phyloP scores from a whole-genome alignment of 768 basidiomycete genomes.

The Hydnomerulius pinastri region DNA sequence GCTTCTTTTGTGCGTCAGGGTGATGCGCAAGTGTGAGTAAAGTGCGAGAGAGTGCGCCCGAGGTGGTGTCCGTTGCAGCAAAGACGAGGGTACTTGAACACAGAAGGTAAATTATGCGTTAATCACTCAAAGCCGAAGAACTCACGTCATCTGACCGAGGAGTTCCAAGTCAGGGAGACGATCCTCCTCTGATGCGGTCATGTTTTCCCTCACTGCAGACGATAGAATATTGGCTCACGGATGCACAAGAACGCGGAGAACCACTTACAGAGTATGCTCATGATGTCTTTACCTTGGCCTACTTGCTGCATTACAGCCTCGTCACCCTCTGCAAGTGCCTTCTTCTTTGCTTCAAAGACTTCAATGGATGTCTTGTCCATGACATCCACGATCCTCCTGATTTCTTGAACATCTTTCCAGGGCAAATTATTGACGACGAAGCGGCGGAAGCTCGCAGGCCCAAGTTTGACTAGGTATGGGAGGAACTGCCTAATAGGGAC shows the following conservation, averaged over 20 bases:
- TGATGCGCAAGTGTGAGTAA: slow-evolving; percentile 34
- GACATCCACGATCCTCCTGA: slow-evolving; percentile 21
- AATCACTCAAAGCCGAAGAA: no score
- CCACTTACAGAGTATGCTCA: slow-evolving; percentile 41
- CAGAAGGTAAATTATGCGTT: no score
- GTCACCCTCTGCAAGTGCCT: slow-evolving; percentile 18
- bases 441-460: background rate
- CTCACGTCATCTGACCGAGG: slow-evolving; percentile 42
- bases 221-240: background rate
- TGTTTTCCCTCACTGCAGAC: slow-evolving; percentile 37
- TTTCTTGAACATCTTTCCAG: background rate
- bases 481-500: slow-evolving; percentile 37
- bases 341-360: slow-evolving; percentile 35
- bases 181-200: slow-evolving; percentile 29
- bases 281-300: slow-evolving; percentile 34
- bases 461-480: slow-evolving; percentile 19
- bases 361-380: slow-evolving; percentile 31
- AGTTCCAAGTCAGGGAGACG: slow-evolving; percentile 37
- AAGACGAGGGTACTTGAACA: slow-evolving; percentile 38
- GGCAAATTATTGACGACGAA: background rate
- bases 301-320: slow-evolving; percentile 3
- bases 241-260: background rate
- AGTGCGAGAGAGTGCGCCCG: slow-evolving; percentile 34
- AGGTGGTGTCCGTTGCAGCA: slow-evolving; percentile 34
- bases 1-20: slow-evolving; percentile 31